Base-by-base conservation (phyloP, 1,284 basidiomycete species). In the Vanrija humicola region DNA sequence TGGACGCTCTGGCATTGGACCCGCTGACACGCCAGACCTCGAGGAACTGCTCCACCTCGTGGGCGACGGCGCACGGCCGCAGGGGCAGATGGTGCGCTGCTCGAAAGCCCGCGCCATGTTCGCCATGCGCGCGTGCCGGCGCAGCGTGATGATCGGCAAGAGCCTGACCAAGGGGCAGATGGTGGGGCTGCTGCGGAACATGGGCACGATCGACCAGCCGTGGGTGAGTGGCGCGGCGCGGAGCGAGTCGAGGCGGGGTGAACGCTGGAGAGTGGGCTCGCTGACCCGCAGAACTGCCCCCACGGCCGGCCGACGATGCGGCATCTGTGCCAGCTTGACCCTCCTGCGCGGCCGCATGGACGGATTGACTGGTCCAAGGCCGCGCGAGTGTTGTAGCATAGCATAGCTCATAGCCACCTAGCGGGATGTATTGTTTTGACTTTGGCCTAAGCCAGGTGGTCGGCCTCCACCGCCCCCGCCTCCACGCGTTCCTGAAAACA, bases 271-370 rank as follows among this genome's bases (percentile, higher is more conserved):
- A 38, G 38, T 28, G 8, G 25, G n/a, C 21, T 23, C 3, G 34
- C 54, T 34, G 44, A 42, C 23, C 18, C 2, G 6, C 56, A 79
- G 92, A 91, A 95, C 58, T 98, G 94, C 70, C 94, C 95, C 3
- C 94, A 97, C 70, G 94, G 94, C 5, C 79, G 94, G 44, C 95
- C 95, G 1, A 98, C 94, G 7, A 96, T 97, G 91, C 85, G 94
- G 23, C 90, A 93, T 78, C 76, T 93, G 26, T 55, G 52, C 15
- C 28, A 50, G 14, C 4, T 45, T 18, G 77, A 19, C 43, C 34
- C 15, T 9, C 29, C 9, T 16, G 26, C 21, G 18, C 43, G 49
- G 21, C 28, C 40, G 7, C 34, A 34, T 5, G 49, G 21, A 6
- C 43, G 49, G 6, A 50, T 50, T 21, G 49, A 50, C 29, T 50